Evolutionary conservation across 345 rosid species (phyloP).

Genomic region (Carallia brachiata): DNA sequence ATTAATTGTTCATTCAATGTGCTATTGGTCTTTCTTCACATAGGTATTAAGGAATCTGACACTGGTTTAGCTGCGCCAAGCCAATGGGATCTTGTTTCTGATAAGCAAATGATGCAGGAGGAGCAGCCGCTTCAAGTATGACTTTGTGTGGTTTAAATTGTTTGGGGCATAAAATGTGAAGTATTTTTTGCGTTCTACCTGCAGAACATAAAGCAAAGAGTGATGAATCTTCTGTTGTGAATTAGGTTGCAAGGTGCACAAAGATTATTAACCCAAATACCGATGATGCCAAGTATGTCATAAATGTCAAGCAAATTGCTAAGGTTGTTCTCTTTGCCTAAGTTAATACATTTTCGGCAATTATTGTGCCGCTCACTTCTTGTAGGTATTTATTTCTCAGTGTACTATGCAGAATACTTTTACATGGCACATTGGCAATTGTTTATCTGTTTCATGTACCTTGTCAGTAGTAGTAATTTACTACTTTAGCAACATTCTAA

Average conservation of each 20-base stretch:
- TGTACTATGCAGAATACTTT: not conserved
- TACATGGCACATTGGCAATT: not conserved
- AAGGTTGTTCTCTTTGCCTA: constrained; percentile 44
- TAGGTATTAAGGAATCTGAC: constrained; percentile 96
- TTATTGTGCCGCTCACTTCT: not conserved
- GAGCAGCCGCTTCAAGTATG: constrained; percentile 88
- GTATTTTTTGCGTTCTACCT: not conserved
- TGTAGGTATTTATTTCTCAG: too few relatives aligned
- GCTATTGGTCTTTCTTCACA: too few relatives aligned
- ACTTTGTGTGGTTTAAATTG: not conserved
- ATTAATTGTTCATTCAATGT: too few relatives aligned
- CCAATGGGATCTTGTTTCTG: constrained; percentile 99
- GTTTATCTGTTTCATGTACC: not conserved
- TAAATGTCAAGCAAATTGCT: constrained; percentile 95
- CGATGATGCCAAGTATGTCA: constrained; percentile 93
- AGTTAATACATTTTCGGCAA: not conserved
- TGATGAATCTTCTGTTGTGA: constrained; percentile 2
- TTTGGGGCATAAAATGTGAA: not conserved
- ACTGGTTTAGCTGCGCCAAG: constrained; percentile 97
- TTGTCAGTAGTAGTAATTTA: not conserved
- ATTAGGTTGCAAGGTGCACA: constrained; percentile 92
- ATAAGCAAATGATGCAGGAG: constrained; percentile 99
- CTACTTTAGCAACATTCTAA: not conserved
- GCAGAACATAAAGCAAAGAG: not conserved
- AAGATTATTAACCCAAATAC: constrained; percentile 94